A percentile compares a stretch with the other conserved stretches of the same genome.
These are phyloP conservation scores for Golubevia pallescens DNA, from an alignment of 1,284 basidiomycete genomes.

Conservation along the genomic window DNA sequence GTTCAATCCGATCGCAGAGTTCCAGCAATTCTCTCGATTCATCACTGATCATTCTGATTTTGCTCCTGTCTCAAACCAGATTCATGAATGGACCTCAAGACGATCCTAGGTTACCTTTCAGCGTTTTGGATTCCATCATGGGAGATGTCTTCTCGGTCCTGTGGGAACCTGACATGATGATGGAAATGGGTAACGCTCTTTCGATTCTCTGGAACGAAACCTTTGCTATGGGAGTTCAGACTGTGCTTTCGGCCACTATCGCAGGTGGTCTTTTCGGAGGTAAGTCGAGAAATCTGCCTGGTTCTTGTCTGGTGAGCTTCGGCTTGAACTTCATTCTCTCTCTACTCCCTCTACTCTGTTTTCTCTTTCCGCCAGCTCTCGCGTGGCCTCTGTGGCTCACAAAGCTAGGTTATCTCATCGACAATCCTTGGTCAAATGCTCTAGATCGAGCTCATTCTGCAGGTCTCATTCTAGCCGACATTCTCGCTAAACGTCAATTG, in stretches of 20 bases:
- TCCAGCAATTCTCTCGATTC: not conserved
- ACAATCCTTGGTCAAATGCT: slow-evolving; percentile 64
- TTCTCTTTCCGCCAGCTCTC: slow-evolving; percentile 30
- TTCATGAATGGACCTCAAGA: slow-evolving; percentile 58
- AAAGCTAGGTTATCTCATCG: slow-evolving; percentile 61
- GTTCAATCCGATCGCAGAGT: not conserved
- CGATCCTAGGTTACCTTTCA: slow-evolving; percentile 57
- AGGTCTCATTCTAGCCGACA: slow-evolving; percentile 60
- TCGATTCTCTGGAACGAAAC: slow-evolving; percentile 63
- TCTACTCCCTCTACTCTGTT: not conserved
- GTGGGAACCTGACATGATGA: slow-evolving; percentile 65
- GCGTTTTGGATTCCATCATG: slow-evolving; percentile 62
- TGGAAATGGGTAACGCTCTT: slow-evolving; percentile 63
- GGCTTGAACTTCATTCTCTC: not conserved
- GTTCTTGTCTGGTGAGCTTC: not conserved
- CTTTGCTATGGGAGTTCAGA: slow-evolving; percentile 60
- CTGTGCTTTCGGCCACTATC: slow-evolving; percentile 55
- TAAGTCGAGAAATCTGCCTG: slow-evolving; percentile 1
- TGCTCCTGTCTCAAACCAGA: slow-evolving; percentile 4
- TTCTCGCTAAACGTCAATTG: slow-evolving; percentile 47
- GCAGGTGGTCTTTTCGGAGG: slow-evolving; percentile 52
- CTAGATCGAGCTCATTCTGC: slow-evolving; percentile 53
- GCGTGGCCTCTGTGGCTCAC: slow-evolving; percentile 65
- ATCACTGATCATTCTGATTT: not conserved
- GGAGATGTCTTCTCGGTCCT: slow-evolving; percentile 58